These are phyloP conservation scores for Carex kokanica DNA, from an alignment of 176 grass and related monocot species.

Conservation along the genomic window DNA sequence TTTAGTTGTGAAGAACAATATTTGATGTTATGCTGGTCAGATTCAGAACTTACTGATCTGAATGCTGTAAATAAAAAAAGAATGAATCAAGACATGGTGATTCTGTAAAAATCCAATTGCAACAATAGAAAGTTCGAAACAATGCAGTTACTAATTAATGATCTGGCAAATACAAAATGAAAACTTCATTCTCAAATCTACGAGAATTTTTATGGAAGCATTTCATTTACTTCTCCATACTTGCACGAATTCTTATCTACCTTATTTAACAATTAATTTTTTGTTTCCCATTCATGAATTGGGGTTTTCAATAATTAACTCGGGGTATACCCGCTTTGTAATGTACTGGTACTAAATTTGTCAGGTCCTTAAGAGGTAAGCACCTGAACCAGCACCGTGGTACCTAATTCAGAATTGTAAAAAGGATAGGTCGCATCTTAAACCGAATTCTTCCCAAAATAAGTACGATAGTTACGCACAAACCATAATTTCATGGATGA, in stretches of 20 bases:
- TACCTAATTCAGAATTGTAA: constrained; percentile 4
- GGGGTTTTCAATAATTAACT: not conserved
- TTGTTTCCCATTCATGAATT: not conserved
- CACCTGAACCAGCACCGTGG: not conserved
- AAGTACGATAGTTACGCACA: not conserved
- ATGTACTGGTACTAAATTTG: not conserved
- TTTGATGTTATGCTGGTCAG: not conserved
- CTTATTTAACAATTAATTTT: constrained; percentile 1
- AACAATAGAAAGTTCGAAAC: not conserved
- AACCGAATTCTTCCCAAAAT: not conserved
- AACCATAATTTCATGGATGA: not conserved
- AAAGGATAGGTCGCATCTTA: not conserved
- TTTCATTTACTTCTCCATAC: not conserved
- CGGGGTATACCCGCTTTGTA: not conserved
- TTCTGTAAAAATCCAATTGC: not conserved
- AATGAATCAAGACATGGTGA: not conserved
- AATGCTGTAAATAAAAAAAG: too few species aligned
- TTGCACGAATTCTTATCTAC: not conserved
- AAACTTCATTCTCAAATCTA: not conserved
- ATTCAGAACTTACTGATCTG: not conserved
- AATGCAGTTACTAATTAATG: not conserved
- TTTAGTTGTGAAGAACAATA: not conserved
- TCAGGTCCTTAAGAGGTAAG: not conserved
- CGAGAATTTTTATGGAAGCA: not conserved
- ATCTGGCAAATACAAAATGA: not conserved